Evolutionary conservation across 176 grass and related monocot species (phyloP).

Genomic region (Urochloa ruziziensis): DNA sequence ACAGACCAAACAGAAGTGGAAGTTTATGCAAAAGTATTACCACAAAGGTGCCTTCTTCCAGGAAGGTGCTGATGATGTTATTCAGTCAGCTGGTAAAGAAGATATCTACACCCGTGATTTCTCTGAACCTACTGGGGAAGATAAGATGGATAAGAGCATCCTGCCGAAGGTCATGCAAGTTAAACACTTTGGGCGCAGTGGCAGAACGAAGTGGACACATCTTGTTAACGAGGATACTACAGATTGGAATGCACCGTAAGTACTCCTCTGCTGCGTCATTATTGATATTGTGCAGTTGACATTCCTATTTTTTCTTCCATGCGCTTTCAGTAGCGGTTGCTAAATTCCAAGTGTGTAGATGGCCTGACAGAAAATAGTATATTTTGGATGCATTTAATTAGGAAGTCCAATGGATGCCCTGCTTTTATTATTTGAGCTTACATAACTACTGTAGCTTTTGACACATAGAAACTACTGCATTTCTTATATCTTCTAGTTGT

Average conservation of each 20-base stretch:
- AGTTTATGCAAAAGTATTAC: slow-evolving; percentile 97
- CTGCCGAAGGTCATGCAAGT: slow-evolving; percentile 99
- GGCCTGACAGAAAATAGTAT: neutral
- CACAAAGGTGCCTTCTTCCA: slow-evolving; percentile 98
- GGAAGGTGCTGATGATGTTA: slow-evolving; percentile 57
- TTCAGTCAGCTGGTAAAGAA: slow-evolving; percentile 51
- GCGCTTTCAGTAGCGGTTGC: neutral
- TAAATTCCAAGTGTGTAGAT: slow-evolving; percentile 29
- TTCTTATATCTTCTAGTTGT: neutral
- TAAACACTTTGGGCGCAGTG: slow-evolving; percentile 94
- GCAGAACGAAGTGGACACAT: slow-evolving; percentile 98
- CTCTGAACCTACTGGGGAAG: slow-evolving; percentile 86
- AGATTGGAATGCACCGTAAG: slow-evolving; percentile 96
- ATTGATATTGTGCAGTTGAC: neutral
- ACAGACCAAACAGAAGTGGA: slow-evolving; percentile 78
- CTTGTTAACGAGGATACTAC: slow-evolving; percentile 97
- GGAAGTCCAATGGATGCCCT: neutral
- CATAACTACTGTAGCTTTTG: neutral
- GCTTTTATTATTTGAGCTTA: neutral
- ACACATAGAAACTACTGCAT: neutral
- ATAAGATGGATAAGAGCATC: slow-evolving; percentile 97
- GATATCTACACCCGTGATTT: slow-evolving; percentile 77
- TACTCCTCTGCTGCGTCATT: neutral
- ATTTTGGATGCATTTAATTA: neutral
- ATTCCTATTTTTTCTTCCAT: neutral